Conservation (phyloP, 805 yeast genomes). For the Kregervanrija fluxuum region DNA sequence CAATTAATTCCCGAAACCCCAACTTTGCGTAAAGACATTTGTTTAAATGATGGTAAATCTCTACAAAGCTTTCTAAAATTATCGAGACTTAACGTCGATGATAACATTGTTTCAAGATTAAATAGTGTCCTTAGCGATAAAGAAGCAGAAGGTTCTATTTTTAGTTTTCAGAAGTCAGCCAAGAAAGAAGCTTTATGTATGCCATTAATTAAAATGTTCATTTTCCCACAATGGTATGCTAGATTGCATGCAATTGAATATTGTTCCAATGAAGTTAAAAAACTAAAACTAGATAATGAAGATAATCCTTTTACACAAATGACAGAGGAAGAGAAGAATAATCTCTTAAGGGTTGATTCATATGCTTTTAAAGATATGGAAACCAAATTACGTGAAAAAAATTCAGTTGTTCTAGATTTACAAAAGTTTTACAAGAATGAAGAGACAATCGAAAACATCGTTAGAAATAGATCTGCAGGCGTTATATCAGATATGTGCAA, state of each 20-base stretch:
- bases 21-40: conserved; percentile 19
- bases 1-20: conserved; percentile 23
- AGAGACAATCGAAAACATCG: conserved; percentile 32
- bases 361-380: conserved; percentile 37
- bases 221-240: conserved; percentile 43
- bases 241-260: conserved; percentile 34
- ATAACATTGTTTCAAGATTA: conserved; percentile 35
- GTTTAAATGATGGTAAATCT: conserved; percentile 28
- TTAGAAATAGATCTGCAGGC: conserved; percentile 29
- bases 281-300: conserved; percentile 17
- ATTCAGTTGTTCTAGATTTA: conserved; percentile 23
- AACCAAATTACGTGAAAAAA: conserved; percentile 24
- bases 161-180: conserved; percentile 11
- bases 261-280: conserved; percentile 30
- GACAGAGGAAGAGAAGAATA: conserved; percentile 16
- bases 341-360: conserved; percentile 38
- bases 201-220: conserved; percentile 27
- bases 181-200: conserved; percentile 25
- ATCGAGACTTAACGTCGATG: conserved; percentile 37
- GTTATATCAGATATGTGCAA: conserved; percentile 31
- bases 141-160: conserved; percentile 17
- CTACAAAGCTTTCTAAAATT: conserved; percentile 29
- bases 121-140: conserved; percentile 32
- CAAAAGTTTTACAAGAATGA: conserved; percentile 34
- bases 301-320: conserved; percentile 8